These are phyloP conservation scores for Vaccinium darrowii DNA, from an alignment of 148 eudicot genomes.

Conservation along the genomic window DNA sequence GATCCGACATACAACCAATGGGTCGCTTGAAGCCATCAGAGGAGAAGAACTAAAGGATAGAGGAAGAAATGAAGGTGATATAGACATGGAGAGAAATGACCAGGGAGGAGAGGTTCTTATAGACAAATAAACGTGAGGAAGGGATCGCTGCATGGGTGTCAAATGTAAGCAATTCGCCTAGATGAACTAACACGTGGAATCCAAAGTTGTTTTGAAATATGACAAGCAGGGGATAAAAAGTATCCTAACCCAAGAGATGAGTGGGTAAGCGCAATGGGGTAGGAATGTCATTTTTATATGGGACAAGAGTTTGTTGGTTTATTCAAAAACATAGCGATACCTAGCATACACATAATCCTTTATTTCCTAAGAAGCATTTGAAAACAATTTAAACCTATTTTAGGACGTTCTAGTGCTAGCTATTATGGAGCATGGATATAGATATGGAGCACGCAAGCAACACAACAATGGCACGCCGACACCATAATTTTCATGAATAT, in stretches of 20 bases:
- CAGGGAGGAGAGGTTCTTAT: not conserved
- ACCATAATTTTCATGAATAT: not conserved
- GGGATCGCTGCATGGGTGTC: slow-evolving; percentile 10
- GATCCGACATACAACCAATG: slow-evolving; percentile 43
- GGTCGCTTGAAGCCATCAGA: slow-evolving; percentile 40
- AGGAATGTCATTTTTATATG: not conserved
- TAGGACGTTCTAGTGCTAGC: not conserved
- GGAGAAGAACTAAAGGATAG: not conserved
- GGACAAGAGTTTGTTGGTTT: not conserved
- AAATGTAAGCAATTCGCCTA: slow-evolving; percentile 8
- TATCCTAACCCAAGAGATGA: not conserved
- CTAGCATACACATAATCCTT: not conserved
- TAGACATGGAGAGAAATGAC: not conserved
- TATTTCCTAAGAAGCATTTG: not conserved
- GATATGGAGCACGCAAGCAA: not conserved
- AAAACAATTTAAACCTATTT: not conserved
- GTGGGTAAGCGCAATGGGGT: not conserved
- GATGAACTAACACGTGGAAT: slow-evolving; percentile 7
- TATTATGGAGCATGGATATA: not conserved
- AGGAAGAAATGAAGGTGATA: not conserved
- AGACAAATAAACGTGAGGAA: not conserved
- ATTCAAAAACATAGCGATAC: not conserved
- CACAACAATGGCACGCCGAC: not conserved
- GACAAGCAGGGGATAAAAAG: not conserved
- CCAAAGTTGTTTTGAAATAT: not conserved